phyloP scores from a whole-genome alignment of 2,329 filamentous ascomycete species.

The Ophiocordyceps polyrhachis-furcata region DNA sequence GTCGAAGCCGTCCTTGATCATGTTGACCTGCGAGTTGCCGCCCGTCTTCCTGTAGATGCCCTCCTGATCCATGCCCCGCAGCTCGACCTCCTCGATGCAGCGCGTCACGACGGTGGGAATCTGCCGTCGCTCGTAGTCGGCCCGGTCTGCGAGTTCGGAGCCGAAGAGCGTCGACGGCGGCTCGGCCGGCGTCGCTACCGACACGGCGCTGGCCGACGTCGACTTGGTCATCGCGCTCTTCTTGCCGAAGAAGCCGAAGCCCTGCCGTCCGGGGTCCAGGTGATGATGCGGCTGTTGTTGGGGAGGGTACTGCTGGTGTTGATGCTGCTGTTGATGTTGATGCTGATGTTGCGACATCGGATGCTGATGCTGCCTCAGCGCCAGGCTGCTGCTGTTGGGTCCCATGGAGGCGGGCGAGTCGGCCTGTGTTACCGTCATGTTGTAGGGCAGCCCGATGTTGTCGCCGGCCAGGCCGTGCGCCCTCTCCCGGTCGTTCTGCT shows the following conservation, averaged over 20 bases:
- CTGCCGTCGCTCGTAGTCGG: slow-evolving; percentile 73
- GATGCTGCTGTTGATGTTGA: background rate
- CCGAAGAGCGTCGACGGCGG: slow-evolving; percentile 56
- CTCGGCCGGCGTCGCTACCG: slow-evolving; percentile 26
- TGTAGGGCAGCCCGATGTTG: slow-evolving; percentile 51
- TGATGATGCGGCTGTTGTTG: slow-evolving; percentile 2
- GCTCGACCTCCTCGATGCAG: slow-evolving; percentile 91
- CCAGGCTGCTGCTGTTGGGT: slow-evolving; percentile 11
- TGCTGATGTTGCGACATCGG: background rate
- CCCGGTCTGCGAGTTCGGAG: slow-evolving; percentile 68
- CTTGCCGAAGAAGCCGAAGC: slow-evolving; percentile 55
- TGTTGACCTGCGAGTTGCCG: slow-evolving; percentile 76
- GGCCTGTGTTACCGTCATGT: slow-evolving; percentile 40
- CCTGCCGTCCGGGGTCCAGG: slow-evolving; percentile 27
- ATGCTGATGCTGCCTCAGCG: background rate
- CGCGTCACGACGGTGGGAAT: slow-evolving; percentile 82
- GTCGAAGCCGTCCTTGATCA: slow-evolving; percentile 83
- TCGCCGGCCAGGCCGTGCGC: slow-evolving; percentile 37
- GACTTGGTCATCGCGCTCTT: slow-evolving; percentile 33
- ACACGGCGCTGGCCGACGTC: slow-evolving; percentile 22
- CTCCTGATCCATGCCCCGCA: slow-evolving; percentile 91
- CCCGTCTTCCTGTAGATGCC: slow-evolving; percentile 97
- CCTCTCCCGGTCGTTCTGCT: slow-evolving; percentile 37
- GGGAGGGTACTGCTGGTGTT: background rate
- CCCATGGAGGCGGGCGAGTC: slow-evolving; percentile 22